These are phyloP conservation scores for Mallotus nudiflorus DNA, from an alignment of 345 rosid species.

Conservation along the genomic window DNA sequence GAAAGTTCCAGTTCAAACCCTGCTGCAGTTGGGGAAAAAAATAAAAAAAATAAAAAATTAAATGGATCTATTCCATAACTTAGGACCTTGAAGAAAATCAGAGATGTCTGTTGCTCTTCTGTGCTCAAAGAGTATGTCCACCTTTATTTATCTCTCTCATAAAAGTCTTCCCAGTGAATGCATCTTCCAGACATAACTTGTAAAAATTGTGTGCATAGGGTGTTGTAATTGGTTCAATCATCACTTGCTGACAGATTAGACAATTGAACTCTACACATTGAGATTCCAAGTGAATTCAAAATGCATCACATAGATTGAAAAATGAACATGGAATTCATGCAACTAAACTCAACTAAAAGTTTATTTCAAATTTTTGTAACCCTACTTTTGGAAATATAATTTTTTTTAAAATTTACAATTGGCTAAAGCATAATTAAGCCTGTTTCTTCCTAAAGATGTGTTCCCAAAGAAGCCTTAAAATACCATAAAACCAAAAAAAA, in stretches of 20 bases:
- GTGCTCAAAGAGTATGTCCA: slow-evolving; percentile 46
- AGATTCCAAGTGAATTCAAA: neutral
- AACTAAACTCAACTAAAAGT: too few species aligned
- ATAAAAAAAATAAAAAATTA: too few species aligned
- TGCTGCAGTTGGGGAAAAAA: too few species aligned
- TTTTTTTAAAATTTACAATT: too few species aligned
- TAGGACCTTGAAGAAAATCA: slow-evolving; percentile 53
- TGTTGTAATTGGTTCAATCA: slow-evolving; percentile 68
- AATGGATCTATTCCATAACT: slow-evolving; percentile 31
- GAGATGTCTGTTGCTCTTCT: slow-evolving; percentile 62
- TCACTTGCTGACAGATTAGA: slow-evolving; percentile 25
- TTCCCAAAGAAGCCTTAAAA: too few species aligned
- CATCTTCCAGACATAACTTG: slow-evolving; percentile 56
- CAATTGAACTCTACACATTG: slow-evolving; percentile 13
- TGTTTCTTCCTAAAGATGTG: too few species aligned
- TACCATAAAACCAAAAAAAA: too few species aligned
- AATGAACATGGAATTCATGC: neutral
- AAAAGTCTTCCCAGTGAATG: slow-evolving; percentile 42
- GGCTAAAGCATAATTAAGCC: too few species aligned
- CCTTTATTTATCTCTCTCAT: slow-evolving; percentile 52
- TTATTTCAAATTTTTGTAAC: too few species aligned
- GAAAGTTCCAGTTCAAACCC: too few species aligned
- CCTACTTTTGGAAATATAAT: too few species aligned
- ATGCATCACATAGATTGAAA: neutral
- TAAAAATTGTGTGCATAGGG: slow-evolving; percentile 75